Conservation (phyloP, 2,329 filamentous ascomycete species). For the Pestalotiopsis sp. region DNA sequence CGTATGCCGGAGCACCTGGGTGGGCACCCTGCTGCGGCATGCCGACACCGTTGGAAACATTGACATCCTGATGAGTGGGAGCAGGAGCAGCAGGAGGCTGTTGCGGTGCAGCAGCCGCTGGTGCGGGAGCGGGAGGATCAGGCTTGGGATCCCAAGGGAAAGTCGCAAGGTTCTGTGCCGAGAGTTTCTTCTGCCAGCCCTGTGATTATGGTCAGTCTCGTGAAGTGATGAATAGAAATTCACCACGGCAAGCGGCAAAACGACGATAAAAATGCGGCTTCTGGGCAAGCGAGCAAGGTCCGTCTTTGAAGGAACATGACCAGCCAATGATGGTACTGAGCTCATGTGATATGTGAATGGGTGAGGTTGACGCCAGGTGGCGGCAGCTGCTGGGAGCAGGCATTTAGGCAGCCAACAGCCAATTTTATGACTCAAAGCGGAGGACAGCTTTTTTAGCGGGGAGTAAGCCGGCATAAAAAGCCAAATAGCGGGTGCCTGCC, state of each 20-base stretch:
- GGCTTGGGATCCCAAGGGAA: constrained; percentile 96
- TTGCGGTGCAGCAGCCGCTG: constrained; percentile 36
- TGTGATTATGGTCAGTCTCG: constrained; percentile 39
- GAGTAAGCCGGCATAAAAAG: constrained; percentile 50
- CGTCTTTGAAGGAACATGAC: neutral
- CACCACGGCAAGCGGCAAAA: neutral
- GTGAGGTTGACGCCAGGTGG: neutral
- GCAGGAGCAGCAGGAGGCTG: constrained; percentile 20
- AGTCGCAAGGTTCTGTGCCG: constrained; percentile 78
- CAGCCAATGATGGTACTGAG: neutral
- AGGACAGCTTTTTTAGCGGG: constrained; percentile 21
- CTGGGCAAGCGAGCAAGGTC: neutral
- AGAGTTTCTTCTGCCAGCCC: constrained; percentile 94
- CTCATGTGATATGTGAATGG: neutral
- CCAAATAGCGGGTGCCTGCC: constrained; percentile 57
- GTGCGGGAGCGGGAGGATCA: constrained; percentile 53
- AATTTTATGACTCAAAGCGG: constrained; percentile 21
- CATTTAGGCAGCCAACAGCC: constrained; percentile 20
- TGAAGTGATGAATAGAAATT: neutral
- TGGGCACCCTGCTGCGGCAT: constrained; percentile 29
- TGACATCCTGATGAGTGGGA: constrained; percentile 8
- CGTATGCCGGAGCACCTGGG: constrained; percentile 20
- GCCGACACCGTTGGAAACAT: constrained; percentile 25
- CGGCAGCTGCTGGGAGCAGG: constrained; percentile 2
- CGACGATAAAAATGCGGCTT: neutral